Conservation (phyloP, 257 asterid genomes). For the Solanum etuberosum region DNA sequence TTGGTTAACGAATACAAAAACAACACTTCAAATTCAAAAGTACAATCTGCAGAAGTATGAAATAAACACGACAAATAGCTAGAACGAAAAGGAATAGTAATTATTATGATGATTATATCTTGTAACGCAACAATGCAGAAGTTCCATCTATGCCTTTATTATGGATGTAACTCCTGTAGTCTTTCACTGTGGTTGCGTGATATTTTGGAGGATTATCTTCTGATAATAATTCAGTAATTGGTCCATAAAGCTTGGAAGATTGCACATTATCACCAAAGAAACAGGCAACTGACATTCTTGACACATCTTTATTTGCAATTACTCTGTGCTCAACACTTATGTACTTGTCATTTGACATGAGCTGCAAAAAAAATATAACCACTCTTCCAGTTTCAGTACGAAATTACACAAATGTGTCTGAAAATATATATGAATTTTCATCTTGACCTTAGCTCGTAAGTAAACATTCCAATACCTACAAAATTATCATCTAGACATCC, state of each 20-base stretch:
- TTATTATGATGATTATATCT: slow-evolving; percentile 11
- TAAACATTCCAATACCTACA: no score
- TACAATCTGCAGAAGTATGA: no score
- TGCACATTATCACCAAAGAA: slow-evolving; percentile 32
- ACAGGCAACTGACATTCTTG: slow-evolving; percentile 54
- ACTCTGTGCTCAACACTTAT: slow-evolving; percentile 46
- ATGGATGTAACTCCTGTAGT: slow-evolving; percentile 8
- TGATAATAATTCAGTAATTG: slow-evolving; percentile 39
- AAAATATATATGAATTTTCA: not conserved
- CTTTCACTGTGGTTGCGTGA: slow-evolving; percentile 33
- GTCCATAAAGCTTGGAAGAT: slow-evolving; percentile 27
- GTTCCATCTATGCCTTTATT: slow-evolving; percentile 47
- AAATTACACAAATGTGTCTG: not conserved
- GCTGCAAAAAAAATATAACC: slow-evolving; percentile 5
- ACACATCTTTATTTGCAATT: slow-evolving; percentile 27
- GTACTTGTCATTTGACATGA: slow-evolving; percentile 50
- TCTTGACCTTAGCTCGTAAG: no score
- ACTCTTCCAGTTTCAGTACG: not conserved
- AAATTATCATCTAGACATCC: no score
- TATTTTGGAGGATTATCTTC: slow-evolving; percentile 49
- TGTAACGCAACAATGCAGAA: slow-evolving; percentile 36
- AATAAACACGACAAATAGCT: no score
- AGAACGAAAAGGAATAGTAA: no score
- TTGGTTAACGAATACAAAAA: no score
- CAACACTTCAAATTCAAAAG: no score